Conservation (phyloP, 208 protist species). For the Trypanosoma cruzi region DNA sequence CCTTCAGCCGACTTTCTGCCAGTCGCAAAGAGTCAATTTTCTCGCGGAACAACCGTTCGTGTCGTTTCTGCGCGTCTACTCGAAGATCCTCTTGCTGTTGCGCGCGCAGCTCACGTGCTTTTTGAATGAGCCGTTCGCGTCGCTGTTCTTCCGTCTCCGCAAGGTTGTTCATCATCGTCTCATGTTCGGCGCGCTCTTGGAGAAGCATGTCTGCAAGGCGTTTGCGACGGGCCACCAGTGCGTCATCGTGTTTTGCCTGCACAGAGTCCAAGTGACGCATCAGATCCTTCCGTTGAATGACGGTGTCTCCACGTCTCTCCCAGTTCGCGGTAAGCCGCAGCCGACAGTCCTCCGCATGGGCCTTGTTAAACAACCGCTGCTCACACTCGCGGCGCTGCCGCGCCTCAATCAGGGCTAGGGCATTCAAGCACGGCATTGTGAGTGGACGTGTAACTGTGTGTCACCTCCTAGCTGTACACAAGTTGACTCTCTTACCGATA, state of each 20-base stretch:
- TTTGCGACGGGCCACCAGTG: slow-evolving; percentile 68
- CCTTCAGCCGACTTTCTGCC: slow-evolving; percentile 84
- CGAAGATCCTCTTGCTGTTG: slow-evolving; percentile 58
- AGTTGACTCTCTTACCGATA: slow-evolving; percentile 6
- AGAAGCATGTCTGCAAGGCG: slow-evolving; percentile 71
- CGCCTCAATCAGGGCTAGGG: slow-evolving; percentile 49
- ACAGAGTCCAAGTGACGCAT: slow-evolving; percentile 68
- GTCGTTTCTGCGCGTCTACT: slow-evolving; percentile 48
- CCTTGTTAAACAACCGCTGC: slow-evolving; percentile 60
- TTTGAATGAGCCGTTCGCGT: slow-evolving; percentile 76
- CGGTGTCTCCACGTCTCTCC: slow-evolving; percentile 55
- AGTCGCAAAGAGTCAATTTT: slow-evolving; percentile 78
- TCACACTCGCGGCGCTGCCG: slow-evolving; percentile 66
- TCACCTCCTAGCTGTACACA: neutral
- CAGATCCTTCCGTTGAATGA: slow-evolving; percentile 49
- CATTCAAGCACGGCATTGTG: slow-evolving; percentile 20
- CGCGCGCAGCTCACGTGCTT: slow-evolving; percentile 68
- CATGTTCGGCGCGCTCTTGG: slow-evolving; percentile 60
- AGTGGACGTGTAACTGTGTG: slow-evolving; percentile 10
- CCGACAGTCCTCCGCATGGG: slow-evolving; percentile 44
- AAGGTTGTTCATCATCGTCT: slow-evolving; percentile 67
- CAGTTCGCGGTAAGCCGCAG: slow-evolving; percentile 54
- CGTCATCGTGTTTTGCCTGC: slow-evolving; percentile 82
- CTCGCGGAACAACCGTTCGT: slow-evolving; percentile 79
- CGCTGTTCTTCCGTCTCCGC: slow-evolving; percentile 86